phyloP scores from a whole-genome alignment of 306 rosid genomes.

The Bauhinia variegata region DNA sequence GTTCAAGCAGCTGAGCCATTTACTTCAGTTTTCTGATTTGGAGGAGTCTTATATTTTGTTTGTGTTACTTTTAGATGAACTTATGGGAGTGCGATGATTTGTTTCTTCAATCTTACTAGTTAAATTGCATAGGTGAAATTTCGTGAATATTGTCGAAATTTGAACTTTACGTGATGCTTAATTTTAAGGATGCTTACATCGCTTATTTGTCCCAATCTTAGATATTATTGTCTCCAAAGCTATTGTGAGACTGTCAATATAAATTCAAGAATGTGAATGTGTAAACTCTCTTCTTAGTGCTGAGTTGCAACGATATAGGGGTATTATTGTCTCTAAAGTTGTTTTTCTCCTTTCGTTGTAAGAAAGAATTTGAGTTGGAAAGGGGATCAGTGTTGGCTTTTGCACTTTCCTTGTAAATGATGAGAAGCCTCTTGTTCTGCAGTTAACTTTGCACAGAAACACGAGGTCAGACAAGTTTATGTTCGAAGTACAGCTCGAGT shows the following conservation, averaged over 20 bases:
- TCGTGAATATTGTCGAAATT: neutral
- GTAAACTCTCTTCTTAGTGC: neutral
- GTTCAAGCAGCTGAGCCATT: neutral
- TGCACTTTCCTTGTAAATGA: conserved; percentile 23
- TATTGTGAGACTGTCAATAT: neutral
- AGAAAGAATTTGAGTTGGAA: neutral
- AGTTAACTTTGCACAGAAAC: conserved; percentile 68
- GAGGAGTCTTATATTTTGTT: neutral
- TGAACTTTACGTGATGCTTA: neutral
- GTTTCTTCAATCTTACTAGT: neutral
- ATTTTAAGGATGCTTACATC: neutral
- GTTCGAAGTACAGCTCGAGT: conserved; percentile 87
- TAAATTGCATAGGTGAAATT: neutral
- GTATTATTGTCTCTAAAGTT: neutral
- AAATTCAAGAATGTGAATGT: too few species aligned
- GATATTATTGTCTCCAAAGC: neutral
- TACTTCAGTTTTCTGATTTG: neutral
- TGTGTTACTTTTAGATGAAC: neutral
- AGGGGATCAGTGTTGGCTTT: neutral
- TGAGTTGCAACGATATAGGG: too few species aligned
- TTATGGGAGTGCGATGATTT: neutral
- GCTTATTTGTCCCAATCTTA: neutral
- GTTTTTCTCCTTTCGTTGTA: neutral
- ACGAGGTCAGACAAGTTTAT: conserved; percentile 74
- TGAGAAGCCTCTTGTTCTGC: conserved; percentile 31